Conservation (phyloP, 164 flowering plant species). For the Dillenia turbinata region DNA sequence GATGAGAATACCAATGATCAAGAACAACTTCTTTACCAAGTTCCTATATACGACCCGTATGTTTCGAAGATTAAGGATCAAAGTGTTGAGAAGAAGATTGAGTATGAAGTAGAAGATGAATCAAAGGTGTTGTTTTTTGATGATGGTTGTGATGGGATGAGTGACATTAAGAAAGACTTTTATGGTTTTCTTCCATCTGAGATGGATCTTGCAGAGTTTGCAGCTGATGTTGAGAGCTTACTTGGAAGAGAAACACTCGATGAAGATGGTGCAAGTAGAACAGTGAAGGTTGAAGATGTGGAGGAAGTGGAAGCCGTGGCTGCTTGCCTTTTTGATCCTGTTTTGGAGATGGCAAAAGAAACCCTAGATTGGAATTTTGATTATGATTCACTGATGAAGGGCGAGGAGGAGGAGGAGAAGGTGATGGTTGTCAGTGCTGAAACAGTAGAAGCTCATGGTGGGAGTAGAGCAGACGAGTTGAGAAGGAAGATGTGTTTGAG, state of each 20-base stretch:
- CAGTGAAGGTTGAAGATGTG: conserved; percentile 25
- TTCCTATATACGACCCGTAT: conserved; percentile 44
- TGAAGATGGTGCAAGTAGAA: conserved; percentile 12
- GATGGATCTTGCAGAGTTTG: conserved; percentile 41
- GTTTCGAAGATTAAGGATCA: conserved; percentile 8
- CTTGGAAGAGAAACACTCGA: conserved; percentile 23
- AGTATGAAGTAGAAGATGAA: conserved; percentile 3
- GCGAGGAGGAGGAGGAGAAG: conserved; percentile 9
- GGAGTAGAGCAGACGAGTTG: neutral
- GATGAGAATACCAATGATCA: conserved; percentile 17
- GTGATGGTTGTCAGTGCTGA: neutral
- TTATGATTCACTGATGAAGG: conserved; percentile 9
- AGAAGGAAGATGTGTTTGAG: conserved; percentile 25
- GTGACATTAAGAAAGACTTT: conserved; percentile 18
- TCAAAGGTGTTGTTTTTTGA: neutral
- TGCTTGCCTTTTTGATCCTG: conserved; percentile 17
- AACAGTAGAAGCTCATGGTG: neutral
- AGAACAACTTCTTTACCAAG: conserved; percentile 28
- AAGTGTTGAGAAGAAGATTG: too few species aligned
- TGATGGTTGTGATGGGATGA: neutral
- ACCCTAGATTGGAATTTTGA: conserved; percentile 25
- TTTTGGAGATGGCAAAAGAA: conserved; percentile 9
- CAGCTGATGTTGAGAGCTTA: conserved; percentile 50
- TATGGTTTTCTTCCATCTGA: conserved; percentile 33
- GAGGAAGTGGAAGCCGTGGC: conserved; percentile 12